These are phyloP conservation scores for Peronospora farinosa DNA, from an alignment of 352 stramenopile genomes.

Conservation along the genomic window DNA sequence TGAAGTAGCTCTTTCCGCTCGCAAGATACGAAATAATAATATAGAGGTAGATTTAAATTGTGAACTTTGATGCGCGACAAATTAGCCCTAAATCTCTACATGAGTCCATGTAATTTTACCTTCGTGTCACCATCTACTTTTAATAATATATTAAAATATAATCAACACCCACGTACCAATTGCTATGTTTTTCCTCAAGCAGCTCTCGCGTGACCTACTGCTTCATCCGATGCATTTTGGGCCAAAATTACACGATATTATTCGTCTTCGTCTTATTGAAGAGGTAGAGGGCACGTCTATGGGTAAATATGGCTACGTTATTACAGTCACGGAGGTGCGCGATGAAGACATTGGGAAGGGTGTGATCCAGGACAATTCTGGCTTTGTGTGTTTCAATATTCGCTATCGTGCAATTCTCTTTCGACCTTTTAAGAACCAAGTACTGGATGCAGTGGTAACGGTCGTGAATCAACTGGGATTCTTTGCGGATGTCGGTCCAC, in stretches of 20 bases:
- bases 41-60: no score
- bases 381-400: slow-evolving; percentile 94
- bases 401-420: slow-evolving; percentile 95
- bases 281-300: slow-evolving; percentile 95
- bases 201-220: slow-evolving; percentile 88
- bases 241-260: slow-evolving; percentile 92
- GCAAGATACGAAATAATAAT: no score
- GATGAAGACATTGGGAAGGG: slow-evolving; percentile 95
- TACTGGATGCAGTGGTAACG: slow-evolving; percentile 94
- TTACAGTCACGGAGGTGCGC: slow-evolving; percentile 94
- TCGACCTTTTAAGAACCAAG: slow-evolving; percentile 96
- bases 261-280: slow-evolving; percentile 93
- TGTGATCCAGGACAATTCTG: slow-evolving; percentile 97
- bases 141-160: no score
- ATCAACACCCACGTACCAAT: neutral
- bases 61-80: no score
- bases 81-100: no score
- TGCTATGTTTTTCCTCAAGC: slow-evolving; percentile 84
- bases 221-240: slow-evolving; percentile 95
- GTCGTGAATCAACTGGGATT: slow-evolving; percentile 95
- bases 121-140: no score
- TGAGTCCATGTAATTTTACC: no score
- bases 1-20: no score
- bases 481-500: slow-evolving; percentile 92
- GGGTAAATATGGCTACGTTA: slow-evolving; percentile 95